Base-by-base conservation (phyloP, 495 filamentous ascomycete species). In the Hyaloscypha finlandica region DNA sequence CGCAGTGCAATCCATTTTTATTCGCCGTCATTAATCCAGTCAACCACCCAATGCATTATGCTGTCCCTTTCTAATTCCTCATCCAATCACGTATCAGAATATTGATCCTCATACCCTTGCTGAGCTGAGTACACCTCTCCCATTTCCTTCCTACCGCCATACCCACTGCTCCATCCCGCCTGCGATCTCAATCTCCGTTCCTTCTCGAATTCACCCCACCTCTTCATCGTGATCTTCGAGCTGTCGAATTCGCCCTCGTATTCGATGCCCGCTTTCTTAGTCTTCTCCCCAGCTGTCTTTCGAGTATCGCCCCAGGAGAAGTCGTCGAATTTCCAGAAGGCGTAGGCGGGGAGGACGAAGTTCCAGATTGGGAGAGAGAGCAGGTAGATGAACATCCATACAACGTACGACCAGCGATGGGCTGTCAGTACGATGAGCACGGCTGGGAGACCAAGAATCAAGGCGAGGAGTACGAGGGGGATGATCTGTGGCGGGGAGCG, bases 271-370 rank as follows among this genome's bases (percentile, higher is more conserved):
- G 86, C 86, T 70, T 84, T 83, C 81, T 92, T 92, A 11, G 84
- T 87, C 81, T 92, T 92, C 73, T 96, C 96, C 3, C 93, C 94
- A 1, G 89, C 93, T 14, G 94, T 97, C 86, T 98, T 96, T 32
- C 96, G 87, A 32, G 96, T 99, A 71, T 99, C 96, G 68, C 96
- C 96, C 95, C 96, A 99, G 74, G 91, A 95, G 82, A 99, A 99
- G 78, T 99, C 96, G 74, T 99, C 96, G 76, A 99, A 99, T 76
- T 99, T 97, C 96, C 96, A 99, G 81, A 92, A 99, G 6, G 96
- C 91, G 73, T 99, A 99, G 19, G 85, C 85, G 0, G 96, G 96
- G 4, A 99, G 89, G 19, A 99, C 84, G 70, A 97, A 96, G 77
- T 99, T 99, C 96, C 96, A 99, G 64, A 99, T 86, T 0, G 96